phyloP scores from a whole-genome alignment of 2,329 filamentous ascomycete genomes.

The Didymella pinodella region DNA sequence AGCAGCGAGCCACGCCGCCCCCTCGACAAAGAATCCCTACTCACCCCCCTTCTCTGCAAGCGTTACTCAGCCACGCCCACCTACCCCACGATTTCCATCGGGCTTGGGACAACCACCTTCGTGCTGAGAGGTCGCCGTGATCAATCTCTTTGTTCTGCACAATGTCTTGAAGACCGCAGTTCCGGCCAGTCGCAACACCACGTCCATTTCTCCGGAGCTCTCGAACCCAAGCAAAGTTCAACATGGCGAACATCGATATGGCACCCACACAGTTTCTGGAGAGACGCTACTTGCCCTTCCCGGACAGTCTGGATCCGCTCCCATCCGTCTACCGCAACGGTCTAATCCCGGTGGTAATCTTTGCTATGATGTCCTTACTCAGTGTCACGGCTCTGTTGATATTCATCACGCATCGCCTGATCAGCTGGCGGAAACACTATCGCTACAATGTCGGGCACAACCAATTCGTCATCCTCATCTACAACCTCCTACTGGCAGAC shows the following conservation, averaged over 20 bases:
- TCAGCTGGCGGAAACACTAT: constrained; percentile 60
- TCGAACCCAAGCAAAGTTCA: constrained; percentile 5
- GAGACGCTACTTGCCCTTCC: constrained; percentile 30
- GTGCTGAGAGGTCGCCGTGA: constrained; percentile 5
- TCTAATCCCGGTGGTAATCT: constrained; percentile 57
- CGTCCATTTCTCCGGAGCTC: not conserved
- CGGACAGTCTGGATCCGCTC: constrained; percentile 46
- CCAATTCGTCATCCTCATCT: constrained; percentile 69
- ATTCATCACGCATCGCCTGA: constrained; percentile 61
- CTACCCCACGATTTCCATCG: constrained; percentile 6
- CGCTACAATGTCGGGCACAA: constrained; percentile 61
- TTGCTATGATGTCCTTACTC: constrained; percentile 58
- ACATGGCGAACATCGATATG: constrained; percentile 25
- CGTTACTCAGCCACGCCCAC: constrained; percentile 1
- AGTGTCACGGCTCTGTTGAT: constrained; percentile 54
- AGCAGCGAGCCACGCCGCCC: constrained; percentile 19
- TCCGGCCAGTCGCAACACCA: constrained; percentile 6
- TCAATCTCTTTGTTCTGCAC: constrained; percentile 22
- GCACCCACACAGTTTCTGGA: constrained; percentile 20
- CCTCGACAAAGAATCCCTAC: constrained; percentile 12
- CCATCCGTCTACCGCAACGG: constrained; percentile 47
- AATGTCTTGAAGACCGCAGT: constrained; percentile 28
- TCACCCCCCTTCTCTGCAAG: not conserved
- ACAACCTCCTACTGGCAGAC: constrained; percentile 74
- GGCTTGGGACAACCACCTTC: constrained; percentile 14